Conservation (phyloP, 1,284 basidiomycete species). For the Entoloma clypeatum region DNA sequence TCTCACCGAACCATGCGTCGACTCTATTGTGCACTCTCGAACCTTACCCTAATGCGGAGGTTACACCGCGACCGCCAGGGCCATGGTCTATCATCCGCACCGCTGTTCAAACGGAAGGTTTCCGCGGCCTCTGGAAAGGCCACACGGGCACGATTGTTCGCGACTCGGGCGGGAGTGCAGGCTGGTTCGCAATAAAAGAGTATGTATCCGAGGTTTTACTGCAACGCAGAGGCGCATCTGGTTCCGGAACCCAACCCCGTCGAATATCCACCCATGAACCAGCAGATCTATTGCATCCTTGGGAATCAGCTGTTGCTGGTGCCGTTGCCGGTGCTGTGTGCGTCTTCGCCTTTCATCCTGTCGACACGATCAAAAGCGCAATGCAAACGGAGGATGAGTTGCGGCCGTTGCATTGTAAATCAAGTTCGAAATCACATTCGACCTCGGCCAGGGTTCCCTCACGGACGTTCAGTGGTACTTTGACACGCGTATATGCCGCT, state of each 20-base stretch:
- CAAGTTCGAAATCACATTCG: constrained; percentile 27
- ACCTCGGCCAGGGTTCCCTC: constrained; percentile 2
- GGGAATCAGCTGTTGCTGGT: constrained; percentile 84
- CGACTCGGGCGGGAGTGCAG: constrained; percentile 87
- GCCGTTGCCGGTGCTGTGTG: constrained; percentile 86
- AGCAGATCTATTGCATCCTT: constrained; percentile 67
- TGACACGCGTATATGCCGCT: constrained; percentile 68
- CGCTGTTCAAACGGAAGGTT: constrained; percentile 64
- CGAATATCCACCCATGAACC: constrained; percentile 83
- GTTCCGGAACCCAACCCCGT: constrained; percentile 85
- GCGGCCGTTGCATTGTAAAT: constrained; percentile 43
- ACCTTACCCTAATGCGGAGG: neutral
- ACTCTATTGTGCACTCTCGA: neutral
- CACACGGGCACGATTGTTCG: constrained; percentile 91
- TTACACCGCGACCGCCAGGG: constrained; percentile 44
- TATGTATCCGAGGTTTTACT: constrained; percentile 43
- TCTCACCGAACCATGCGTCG: constrained; percentile 2
- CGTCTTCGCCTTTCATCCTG: constrained; percentile 86
- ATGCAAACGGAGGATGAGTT: constrained; percentile 95
- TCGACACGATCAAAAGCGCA: constrained; percentile 92
- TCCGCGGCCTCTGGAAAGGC: constrained; percentile 91
- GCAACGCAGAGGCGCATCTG: constrained; percentile 56
- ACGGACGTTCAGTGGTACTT: constrained; percentile 66
- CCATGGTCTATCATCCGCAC: constrained; percentile 67
- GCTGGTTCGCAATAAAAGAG: constrained; percentile 94